phyloP scores from a whole-genome alignment of 2,329 filamentous ascomycete genomes.

The Clathrospora elynae region DNA sequence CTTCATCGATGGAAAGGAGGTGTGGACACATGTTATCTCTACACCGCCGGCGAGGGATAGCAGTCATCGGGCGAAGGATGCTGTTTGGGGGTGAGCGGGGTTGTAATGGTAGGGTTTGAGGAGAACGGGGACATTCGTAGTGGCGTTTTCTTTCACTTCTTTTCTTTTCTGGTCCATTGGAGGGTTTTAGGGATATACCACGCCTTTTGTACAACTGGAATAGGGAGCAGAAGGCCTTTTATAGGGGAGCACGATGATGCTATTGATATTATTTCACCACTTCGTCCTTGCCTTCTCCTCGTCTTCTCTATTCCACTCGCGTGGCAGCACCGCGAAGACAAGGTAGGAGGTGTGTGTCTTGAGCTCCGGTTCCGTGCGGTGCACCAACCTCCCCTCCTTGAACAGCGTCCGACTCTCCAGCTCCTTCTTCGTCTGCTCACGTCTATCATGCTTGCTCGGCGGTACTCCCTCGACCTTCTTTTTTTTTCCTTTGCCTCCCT shows the following conservation, averaged over 20 bases:
- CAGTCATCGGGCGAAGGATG: conserved; percentile 51
- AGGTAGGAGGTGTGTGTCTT: conserved; percentile 98
- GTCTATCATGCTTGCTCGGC: conserved; percentile 39
- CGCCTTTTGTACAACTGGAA: not conserved
- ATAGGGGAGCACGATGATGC: not conserved
- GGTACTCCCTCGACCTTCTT: conserved; percentile 31
- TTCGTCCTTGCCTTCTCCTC: conserved; percentile 67
- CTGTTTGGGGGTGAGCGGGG: conserved; percentile 50
- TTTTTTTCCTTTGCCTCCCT: conserved; percentile 23
- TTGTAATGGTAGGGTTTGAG: not conserved
- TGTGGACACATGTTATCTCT: conserved; percentile 67
- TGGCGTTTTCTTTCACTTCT: conserved; percentile 1
- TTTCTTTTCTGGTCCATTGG: not conserved
- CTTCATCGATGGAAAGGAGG: conserved; percentile 79
- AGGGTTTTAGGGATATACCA: too few relatives aligned
- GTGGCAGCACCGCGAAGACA: conserved; percentile 87
- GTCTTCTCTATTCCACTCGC: conserved; percentile 81
- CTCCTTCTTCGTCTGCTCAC: conserved; percentile 36
- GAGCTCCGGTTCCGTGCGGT: conserved; percentile 82
- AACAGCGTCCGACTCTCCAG: conserved; percentile 55
- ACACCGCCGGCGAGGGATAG: conserved; percentile 51
- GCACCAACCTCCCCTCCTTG: conserved; percentile 76
- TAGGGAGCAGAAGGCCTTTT: too few relatives aligned
- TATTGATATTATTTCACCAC: conserved; percentile 25
- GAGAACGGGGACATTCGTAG: not conserved